Evolutionary conservation across 2,329 filamentous ascomycete genomes (phyloP).

Genomic region (Coniella vitis): DNA sequence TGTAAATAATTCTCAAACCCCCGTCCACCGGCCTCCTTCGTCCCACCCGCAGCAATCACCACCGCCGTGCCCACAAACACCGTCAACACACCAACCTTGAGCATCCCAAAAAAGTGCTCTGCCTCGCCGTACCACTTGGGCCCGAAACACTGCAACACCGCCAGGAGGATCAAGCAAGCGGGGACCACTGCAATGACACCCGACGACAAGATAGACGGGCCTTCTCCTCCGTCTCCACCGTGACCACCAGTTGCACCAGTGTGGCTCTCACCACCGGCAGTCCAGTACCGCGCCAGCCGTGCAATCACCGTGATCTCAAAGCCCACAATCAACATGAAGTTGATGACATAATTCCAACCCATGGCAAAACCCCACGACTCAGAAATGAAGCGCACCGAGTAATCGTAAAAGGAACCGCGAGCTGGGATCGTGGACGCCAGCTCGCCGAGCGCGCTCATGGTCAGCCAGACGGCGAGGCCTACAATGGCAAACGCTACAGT

Average conservation of each 20-base stretch:
- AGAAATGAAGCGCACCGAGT: constrained; percentile 30
- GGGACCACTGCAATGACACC: constrained; percentile 16
- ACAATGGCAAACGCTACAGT: constrained; percentile 27
- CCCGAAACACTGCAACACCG: constrained; percentile 35
- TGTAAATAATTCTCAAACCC: constrained; percentile 11
- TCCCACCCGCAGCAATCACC: constrained; percentile 39
- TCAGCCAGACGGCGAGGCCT: constrained; percentile 27
- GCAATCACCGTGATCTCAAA: constrained; percentile 32
- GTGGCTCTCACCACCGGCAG: background rate
- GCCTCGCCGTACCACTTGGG: constrained; percentile 39
- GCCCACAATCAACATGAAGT: constrained; percentile 30
- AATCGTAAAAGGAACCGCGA: constrained; percentile 32
- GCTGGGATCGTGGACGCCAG: constrained; percentile 28
- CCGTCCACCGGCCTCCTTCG: constrained; percentile 3
- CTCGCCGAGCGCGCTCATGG: constrained; percentile 25
- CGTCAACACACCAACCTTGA: constrained; percentile 44
- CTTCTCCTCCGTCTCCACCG: too few species aligned
- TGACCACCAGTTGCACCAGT: too few species aligned
- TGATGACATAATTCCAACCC: constrained; percentile 33
- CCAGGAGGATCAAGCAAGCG: constrained; percentile 29
- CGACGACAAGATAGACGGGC: background rate
- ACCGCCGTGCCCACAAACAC: constrained; percentile 53
- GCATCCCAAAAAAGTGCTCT: constrained; percentile 45
- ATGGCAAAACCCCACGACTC: constrained; percentile 32
- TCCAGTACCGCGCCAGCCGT: constrained; percentile 26